Conservation (phyloP, 208 protist species). For the Angomonas deanei region DNA sequence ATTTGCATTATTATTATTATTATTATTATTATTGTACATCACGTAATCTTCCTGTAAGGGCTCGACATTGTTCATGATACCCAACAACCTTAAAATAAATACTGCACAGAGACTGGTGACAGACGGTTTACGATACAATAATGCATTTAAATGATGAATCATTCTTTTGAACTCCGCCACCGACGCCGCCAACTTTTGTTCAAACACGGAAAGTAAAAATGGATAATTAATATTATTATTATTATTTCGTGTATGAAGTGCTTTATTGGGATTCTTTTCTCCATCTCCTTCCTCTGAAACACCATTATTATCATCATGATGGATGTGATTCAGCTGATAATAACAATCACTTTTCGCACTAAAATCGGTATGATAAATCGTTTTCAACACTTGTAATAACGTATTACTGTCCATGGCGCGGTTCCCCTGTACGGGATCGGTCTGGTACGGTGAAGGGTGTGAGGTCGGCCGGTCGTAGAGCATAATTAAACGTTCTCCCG, state of each 20-base stretch:
- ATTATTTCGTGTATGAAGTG: no score
- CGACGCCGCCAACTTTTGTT: not conserved
- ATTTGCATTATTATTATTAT: not conserved
- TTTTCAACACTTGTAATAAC: no score
- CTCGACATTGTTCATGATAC: not conserved
- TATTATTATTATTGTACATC: not conserved
- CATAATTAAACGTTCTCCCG: no score
- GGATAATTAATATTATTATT: not conserved
- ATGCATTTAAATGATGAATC: not conserved
- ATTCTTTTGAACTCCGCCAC: not conserved
- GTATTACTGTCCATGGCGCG: no score
- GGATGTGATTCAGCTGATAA: no score
- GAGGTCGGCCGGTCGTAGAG: no score
- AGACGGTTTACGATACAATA: not conserved
- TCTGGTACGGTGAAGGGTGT: no score
- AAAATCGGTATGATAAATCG: no score
- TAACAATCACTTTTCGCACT: no score
- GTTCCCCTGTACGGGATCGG: no score
- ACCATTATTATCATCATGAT: not conserved
- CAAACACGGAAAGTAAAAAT: not conserved
- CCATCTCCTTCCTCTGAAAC: conserved; percentile 7
- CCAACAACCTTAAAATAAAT: not conserved
- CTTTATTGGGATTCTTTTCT: not conserved
- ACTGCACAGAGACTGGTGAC: not conserved
- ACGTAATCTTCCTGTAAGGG: not conserved